Percentiles rank a stretch among this genome's conserved stretches.
Conservation (phyloP, 1,284 basidiomycete species). For the Acaromyces ingoldii region DNA sequence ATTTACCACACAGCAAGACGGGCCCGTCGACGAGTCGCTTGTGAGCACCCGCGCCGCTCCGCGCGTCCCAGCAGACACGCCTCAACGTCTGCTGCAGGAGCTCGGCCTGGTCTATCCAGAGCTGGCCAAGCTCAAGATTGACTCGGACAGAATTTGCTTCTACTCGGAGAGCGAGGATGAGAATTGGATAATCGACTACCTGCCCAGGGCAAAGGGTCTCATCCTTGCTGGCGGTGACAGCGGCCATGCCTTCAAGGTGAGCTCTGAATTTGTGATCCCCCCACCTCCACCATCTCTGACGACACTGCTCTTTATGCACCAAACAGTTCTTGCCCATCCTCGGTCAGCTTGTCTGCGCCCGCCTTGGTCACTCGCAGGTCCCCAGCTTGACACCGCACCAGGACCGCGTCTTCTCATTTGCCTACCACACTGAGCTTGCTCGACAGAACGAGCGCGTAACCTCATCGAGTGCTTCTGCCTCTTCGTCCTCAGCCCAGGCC, state of each 20-base stretch:
- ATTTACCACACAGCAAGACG: not conserved
- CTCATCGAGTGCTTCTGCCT: too few relatives aligned
- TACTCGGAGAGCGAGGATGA: constrained; percentile 56
- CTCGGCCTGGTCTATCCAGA: constrained; percentile 66
- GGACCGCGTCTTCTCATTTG: constrained; percentile 19
- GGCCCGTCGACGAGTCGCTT: not conserved
- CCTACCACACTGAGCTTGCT: constrained; percentile 18
- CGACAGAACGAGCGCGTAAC: too few relatives aligned
- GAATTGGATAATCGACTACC: constrained; percentile 56
- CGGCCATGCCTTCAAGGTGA: constrained; percentile 55
- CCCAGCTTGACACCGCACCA: constrained; percentile 12
- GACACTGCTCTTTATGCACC: not conserved
- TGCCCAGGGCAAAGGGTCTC: constrained; percentile 52
- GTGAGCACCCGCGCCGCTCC: not conserved
- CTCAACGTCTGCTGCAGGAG: constrained; percentile 57
- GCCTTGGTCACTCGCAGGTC: constrained; percentile 53
- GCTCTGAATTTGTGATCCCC: not conserved
- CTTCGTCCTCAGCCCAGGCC: too few relatives aligned
- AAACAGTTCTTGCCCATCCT: constrained; percentile 73
- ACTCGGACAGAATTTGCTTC: constrained; percentile 66
- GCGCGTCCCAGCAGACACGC: constrained; percentile 60
- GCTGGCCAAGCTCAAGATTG: constrained; percentile 56
- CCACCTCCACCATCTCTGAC: not conserved
- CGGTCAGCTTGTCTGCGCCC: constrained; percentile 68
- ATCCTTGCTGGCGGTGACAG: constrained; percentile 55